phyloP scores from a whole-genome alignment of 2,329 filamentous ascomycete species.

The Exophiala sp. region DNA sequence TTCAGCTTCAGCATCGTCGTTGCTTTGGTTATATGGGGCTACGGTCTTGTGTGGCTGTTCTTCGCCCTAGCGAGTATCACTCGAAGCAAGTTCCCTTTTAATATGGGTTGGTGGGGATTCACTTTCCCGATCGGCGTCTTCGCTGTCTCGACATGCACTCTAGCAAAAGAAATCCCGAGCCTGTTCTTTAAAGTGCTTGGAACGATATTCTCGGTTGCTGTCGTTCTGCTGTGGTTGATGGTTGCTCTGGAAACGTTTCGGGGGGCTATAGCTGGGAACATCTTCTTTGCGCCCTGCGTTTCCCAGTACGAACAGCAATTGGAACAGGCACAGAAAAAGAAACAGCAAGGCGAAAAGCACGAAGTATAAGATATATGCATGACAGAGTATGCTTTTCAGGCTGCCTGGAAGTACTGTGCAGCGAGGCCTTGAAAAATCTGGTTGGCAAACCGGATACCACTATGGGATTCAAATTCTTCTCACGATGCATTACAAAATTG shows the following conservation, averaged over 20 bases:
- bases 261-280: conserved; percentile 45
- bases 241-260: conserved; percentile 50
- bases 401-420: no score
- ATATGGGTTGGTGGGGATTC: conserved; percentile 62
- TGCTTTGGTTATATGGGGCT: conserved; percentile 38
- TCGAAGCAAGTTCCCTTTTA: conserved; percentile 51
- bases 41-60: conserved; percentile 40
- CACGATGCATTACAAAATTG: no score
- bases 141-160: conserved; percentile 41
- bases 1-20: conserved; percentile 33
- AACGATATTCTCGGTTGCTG: conserved; percentile 51
- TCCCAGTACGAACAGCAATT: conserved; percentile 11
- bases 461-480: no score
- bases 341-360: background rate
- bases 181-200: conserved; percentile 56
- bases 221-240: conserved; percentile 55
- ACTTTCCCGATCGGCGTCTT: conserved; percentile 59
- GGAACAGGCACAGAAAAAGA: background rate
- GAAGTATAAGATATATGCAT: background rate
- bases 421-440: no score
- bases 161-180: conserved; percentile 51
- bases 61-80: conserved; percentile 37
- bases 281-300: conserved; percentile 50
- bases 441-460: no score
- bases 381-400: no score